These are phyloP conservation scores for Kitagawia praeruptora DNA, from an alignment of 129 eudicot species.

Conservation along the genomic window DNA sequence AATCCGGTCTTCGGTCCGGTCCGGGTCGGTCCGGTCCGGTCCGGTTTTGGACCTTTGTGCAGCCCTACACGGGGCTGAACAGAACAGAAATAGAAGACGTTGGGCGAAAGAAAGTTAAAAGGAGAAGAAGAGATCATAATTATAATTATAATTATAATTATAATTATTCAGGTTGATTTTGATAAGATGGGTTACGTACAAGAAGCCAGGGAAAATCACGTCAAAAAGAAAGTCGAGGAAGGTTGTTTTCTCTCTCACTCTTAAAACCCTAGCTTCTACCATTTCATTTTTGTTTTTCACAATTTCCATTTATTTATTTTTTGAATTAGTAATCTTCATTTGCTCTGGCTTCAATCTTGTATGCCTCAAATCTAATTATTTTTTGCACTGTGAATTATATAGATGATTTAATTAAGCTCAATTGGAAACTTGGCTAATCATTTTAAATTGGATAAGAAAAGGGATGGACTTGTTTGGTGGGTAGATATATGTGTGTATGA, in stretches of 20 bases:
- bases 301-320: no score
- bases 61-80: no score
- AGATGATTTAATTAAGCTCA: neutral
- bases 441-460: neutral
- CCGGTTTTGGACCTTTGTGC: no score
- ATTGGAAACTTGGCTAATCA: no score
- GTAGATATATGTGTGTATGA: neutral
- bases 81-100: no score
- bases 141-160: no score
- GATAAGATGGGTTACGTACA: slow-evolving; percentile 53
- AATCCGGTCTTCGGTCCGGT: no score
- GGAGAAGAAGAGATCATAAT: neutral
- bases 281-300: neutral
- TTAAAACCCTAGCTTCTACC: neutral
- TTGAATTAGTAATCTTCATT: neutral
- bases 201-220: slow-evolving; percentile 92
- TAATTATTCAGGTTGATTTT: no score
- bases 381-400: neutral
- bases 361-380: no score
- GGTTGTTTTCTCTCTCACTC: slow-evolving; percentile 19
- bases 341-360: neutral
- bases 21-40: no score
- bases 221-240: slow-evolving; percentile 97
- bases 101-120: neutral
- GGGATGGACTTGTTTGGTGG: neutral